Conservation (phyloP, 2,329 filamentous ascomycete species). For the Drechslerella coelobrocha region DNA sequence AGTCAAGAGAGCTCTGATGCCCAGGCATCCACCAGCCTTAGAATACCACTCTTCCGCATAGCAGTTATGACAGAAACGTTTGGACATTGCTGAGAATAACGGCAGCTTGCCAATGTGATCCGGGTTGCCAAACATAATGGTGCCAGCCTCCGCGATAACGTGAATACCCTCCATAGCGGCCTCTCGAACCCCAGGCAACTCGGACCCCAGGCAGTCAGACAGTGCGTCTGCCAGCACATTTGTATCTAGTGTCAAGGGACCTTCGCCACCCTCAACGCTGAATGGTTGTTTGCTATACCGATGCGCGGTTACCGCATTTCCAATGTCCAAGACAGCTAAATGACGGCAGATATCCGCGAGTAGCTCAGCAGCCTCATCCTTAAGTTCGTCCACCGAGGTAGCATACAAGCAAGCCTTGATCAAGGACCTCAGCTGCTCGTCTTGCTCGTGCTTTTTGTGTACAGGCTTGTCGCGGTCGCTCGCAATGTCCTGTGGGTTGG, state of each 20-base stretch:
- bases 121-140: conserved; percentile 78
- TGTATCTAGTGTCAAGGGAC: conserved; percentile 84
- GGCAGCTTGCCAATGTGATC: conserved; percentile 75
- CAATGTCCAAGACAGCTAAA: conserved; percentile 88
- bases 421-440: conserved; percentile 80
- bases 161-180: conserved; percentile 80
- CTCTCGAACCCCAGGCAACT: conserved; percentile 78
- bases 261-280: conserved; percentile 83
- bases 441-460: conserved; percentile 83
- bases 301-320: conserved; percentile 78
- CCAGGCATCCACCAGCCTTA: conserved; percentile 88
- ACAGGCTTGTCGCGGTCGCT: conserved; percentile 83
- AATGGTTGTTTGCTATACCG: conserved; percentile 81
- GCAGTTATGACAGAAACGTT: conserved; percentile 89
- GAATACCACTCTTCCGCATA: conserved; percentile 99
- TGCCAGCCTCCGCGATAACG: conserved; percentile 77
- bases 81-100: conserved; percentile 83
- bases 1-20: conserved; percentile 85
- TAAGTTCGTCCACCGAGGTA: conserved; percentile 79
- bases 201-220: conserved; percentile 86
- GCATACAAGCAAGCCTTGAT: conserved; percentile 89
- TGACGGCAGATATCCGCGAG: conserved; percentile 84
- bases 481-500: conserved; percentile 54
- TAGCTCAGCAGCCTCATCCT: conserved; percentile 75
- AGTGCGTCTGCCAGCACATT: conserved; percentile 86